Evolutionary conservation across 176 grass and related monocot genomes (phyloP).

Genomic region (Eleusine coracana): DNA sequence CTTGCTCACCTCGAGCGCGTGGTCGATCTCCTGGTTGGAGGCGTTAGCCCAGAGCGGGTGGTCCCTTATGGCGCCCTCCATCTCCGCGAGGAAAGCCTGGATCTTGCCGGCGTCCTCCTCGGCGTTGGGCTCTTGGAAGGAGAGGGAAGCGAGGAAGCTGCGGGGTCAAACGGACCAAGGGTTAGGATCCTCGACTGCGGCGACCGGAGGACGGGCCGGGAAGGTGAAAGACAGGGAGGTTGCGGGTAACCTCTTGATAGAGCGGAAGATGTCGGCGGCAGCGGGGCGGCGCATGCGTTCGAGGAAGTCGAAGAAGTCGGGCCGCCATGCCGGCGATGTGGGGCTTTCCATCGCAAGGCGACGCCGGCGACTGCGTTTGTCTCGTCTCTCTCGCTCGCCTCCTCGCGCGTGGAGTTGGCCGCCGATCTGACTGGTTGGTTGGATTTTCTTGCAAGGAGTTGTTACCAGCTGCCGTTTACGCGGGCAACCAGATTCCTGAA

Average conservation of each 20-base stretch:
- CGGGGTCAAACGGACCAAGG: background rate
- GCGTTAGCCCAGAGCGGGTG: slow-evolving; percentile 81
- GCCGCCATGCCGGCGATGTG: slow-evolving; percentile 49
- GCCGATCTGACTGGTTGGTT: background rate
- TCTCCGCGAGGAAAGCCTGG: slow-evolving; percentile 66
- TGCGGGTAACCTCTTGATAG: slow-evolving; percentile 67
- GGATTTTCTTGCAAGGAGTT: background rate
- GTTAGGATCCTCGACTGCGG: slow-evolving; percentile 10
- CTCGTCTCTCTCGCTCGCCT: background rate
- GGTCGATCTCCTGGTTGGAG: slow-evolving; percentile 72
- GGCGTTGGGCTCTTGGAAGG: slow-evolving; percentile 49
- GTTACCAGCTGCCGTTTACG: background rate
- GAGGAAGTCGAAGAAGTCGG: slow-evolving; percentile 83
- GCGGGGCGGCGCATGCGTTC: slow-evolving; percentile 85
- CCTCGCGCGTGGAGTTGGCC: background rate
- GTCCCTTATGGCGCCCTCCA: slow-evolving; percentile 68
- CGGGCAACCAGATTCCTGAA: background rate
- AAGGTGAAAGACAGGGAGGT: background rate
- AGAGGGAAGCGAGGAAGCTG: slow-evolving; percentile 88
- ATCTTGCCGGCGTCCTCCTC: slow-evolving; percentile 65
- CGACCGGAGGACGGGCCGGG: background rate
- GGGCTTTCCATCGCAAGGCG: slow-evolving; percentile 51
- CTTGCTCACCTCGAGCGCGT: slow-evolving; percentile 73
- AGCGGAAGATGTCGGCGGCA: slow-evolving; percentile 70
- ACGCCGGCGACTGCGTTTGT: background rate